Conservation (phyloP, 73 alveolate species). For the Paramecium primaurelia region DNA sequence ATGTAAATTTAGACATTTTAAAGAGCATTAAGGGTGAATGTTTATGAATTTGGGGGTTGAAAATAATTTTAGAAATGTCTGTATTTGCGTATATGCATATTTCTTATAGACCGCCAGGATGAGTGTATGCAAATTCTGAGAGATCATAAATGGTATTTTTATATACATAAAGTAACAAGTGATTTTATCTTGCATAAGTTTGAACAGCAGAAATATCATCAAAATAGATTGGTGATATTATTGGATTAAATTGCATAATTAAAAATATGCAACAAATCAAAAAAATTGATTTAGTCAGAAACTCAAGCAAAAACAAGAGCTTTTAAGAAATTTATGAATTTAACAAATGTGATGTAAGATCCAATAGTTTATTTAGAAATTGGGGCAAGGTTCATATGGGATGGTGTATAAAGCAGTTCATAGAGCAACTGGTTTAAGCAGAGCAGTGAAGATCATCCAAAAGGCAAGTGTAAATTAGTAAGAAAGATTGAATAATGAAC, state of each 20-base stretch:
- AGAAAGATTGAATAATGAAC: neutral
- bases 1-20: neutral
- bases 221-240: neutral
- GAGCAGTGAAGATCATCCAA: constrained; percentile 5
- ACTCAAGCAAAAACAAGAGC: neutral
- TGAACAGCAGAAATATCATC: neutral
- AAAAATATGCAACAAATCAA: constrained; percentile 13
- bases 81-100: neutral
- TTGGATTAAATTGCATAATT: neutral
- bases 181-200: neutral
- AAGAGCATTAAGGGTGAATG: neutral
- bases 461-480: neutral
- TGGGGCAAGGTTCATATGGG: constrained; percentile 19
- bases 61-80: neutral
- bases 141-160: neutral
- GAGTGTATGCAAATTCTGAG: neutral
- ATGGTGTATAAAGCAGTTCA: constrained; percentile 15
- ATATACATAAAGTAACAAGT: neutral
- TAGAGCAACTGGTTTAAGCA: neutral
- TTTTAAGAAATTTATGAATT: neutral
- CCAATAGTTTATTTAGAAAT: neutral
- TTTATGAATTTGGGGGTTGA: neutral
- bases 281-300: neutral
- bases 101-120: constrained; percentile 25
- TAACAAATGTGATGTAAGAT: neutral